Evolutionary conservation across 2,329 filamentous ascomycete species (phyloP).

Genomic region (Huntiella bhutanensis): DNA sequence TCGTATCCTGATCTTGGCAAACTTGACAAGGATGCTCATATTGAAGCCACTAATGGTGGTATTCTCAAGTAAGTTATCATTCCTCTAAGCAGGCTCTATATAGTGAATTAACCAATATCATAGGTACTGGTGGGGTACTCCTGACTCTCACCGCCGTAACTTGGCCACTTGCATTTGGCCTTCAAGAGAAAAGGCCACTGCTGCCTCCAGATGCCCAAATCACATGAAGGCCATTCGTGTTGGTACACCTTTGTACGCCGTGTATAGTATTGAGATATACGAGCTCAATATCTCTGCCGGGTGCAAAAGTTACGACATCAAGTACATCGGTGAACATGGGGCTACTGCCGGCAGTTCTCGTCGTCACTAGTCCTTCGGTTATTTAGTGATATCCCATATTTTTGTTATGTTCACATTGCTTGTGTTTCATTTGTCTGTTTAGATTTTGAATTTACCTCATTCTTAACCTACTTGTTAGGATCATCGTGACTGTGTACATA

Average conservation of each 20-base stretch:
- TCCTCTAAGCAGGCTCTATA: neutral
- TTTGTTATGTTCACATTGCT: no score
- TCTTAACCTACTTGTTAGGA: no score
- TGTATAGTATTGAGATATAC: conserved; percentile 52
- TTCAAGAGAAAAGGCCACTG: conserved; percentile 37
- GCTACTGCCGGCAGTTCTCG: no score
- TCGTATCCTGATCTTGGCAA: conserved; percentile 49
- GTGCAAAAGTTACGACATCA: neutral
- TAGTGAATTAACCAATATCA: neutral
- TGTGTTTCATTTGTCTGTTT: no score
- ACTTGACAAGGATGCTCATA: conserved; percentile 62
- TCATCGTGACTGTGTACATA: no score
- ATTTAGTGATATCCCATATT: no score
- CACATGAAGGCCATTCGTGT: conserved; percentile 46
- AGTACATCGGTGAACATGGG: no score
- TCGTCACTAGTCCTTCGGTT: no score
- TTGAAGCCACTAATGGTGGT: conserved; percentile 64
- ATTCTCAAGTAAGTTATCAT: conserved; percentile 47
- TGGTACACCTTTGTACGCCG: conserved; percentile 42
- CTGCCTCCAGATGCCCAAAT: conserved; percentile 40
- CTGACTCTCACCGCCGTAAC: conserved; percentile 52
- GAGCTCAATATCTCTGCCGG: conserved; percentile 25
- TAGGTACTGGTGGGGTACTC: conserved; percentile 73
- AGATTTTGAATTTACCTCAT: no score
- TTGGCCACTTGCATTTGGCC: conserved; percentile 63